These are phyloP conservation scores for Cyclocybe aegerita DNA, from an alignment of 768 basidiomycete species.

Conservation along the genomic window DNA sequence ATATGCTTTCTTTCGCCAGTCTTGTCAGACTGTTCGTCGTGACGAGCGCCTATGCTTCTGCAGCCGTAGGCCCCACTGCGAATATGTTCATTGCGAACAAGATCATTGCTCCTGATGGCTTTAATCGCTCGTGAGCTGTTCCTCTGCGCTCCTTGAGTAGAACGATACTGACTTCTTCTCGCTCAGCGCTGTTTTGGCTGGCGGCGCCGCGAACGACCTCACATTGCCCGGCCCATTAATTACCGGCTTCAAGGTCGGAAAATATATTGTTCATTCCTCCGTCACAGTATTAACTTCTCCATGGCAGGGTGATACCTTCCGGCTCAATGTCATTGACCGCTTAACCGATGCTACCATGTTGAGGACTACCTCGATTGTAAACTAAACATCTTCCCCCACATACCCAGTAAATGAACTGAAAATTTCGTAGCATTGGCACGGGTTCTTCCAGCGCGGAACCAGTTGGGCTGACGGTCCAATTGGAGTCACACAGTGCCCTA, in stretches of 20 bases:
- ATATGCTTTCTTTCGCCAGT: too few relatives aligned
- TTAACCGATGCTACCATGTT: constrained; percentile 34
- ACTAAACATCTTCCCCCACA: neutral
- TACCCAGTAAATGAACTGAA: neutral
- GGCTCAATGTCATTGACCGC: constrained; percentile 37
- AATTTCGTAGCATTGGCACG: constrained; percentile 43
- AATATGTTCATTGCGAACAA: constrained; percentile 41
- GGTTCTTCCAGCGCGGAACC: constrained; percentile 33
- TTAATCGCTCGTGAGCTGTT: constrained; percentile 34
- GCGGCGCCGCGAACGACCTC: too few relatives aligned
- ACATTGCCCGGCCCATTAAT: constrained; percentile 4
- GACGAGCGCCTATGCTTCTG: neutral
- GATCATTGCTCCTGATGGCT: constrained; percentile 50
- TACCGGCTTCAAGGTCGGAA: constrained; percentile 1
- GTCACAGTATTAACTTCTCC: neutral
- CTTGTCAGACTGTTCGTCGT: neutral
- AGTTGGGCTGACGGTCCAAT: constrained; percentile 40
- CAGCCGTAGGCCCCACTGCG: constrained; percentile 26
- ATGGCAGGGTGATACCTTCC: constrained; percentile 36
- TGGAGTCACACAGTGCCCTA: constrained; percentile 41
- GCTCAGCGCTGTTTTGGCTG: too few relatives aligned
- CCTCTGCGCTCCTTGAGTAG: too few relatives aligned
- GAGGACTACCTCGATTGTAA: constrained; percentile 22
- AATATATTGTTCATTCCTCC: neutral
- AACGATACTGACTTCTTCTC: neutral